These are phyloP conservation scores for Galerina marginata DNA, from an alignment of 768 basidiomycete genomes.

Conservation along the genomic window DNA sequence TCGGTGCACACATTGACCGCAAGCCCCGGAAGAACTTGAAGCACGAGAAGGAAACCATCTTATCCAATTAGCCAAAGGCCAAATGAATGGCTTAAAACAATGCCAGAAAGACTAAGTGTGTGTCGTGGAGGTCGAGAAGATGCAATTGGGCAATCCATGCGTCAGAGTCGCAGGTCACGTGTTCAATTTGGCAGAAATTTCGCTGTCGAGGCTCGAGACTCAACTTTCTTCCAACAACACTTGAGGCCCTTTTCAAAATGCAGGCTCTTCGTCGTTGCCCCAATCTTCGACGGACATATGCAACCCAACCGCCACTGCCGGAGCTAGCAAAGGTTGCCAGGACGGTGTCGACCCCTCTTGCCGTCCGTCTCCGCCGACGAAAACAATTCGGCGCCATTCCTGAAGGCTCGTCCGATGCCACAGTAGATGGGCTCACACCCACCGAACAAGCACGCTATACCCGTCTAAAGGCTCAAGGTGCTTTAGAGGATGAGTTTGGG, in stretches of 20 bases:
- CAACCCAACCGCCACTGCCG: conserved; percentile 44
- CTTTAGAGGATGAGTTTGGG: conserved; percentile 42
- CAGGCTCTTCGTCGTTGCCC: conserved; percentile 38
- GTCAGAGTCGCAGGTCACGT: conserved; percentile 15
- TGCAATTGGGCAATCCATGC: not conserved
- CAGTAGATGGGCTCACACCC: conserved; percentile 64
- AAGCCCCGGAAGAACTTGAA: conserved; percentile 55
- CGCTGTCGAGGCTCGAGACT: not conserved
- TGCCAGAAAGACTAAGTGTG: conserved; percentile 8
- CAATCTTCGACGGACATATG: conserved; percentile 39
- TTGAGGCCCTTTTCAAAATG: conserved; percentile 25
- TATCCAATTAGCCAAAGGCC: conserved; percentile 27
- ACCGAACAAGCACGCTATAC: conserved; percentile 66
- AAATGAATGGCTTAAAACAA: conserved; percentile 12
- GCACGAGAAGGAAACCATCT: conserved; percentile 44
- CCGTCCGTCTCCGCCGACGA: conserved; percentile 71
- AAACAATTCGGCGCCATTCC: conserved; percentile 48
- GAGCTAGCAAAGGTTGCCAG: conserved; percentile 57
- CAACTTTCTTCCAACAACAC: conserved; percentile 10
- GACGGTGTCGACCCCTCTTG: conserved; percentile 73
- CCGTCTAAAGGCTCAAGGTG: conserved; percentile 59
- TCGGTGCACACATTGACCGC: conserved; percentile 61
- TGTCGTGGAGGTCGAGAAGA: conserved; percentile 8
- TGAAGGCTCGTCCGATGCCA: conserved; percentile 50
- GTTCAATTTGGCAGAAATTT: conserved; percentile 22